Conservation (phyloP, 345 rosid species). For the Camelina laxa region DNA sequence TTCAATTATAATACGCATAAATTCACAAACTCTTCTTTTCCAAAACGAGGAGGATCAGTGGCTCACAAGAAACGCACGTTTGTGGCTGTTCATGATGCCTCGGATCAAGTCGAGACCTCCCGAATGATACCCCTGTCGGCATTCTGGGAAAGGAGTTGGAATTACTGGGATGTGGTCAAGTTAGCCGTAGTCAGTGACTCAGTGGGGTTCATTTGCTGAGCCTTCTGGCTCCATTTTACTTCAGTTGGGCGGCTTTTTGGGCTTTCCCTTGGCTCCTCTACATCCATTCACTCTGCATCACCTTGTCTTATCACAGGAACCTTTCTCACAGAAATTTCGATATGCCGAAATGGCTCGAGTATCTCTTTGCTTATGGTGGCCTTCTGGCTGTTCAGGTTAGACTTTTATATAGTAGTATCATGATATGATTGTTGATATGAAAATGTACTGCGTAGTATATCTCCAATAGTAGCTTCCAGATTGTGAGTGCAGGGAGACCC, state of each 20-base stretch:
- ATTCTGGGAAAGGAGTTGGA: conserved; percentile 61
- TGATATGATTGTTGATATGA: not conserved
- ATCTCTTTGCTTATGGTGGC: conserved; percentile 73
- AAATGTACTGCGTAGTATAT: not conserved
- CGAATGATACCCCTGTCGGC: conserved; percentile 11
- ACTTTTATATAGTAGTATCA: too few relatives aligned
- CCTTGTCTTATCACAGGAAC: conserved; percentile 64
- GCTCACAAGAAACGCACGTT: conserved; percentile 15
- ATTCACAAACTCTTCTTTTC: not conserved
- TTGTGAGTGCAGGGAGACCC: conserved; percentile 48
- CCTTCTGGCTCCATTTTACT: conserved; percentile 65
- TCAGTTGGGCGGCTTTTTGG: conserved; percentile 61
- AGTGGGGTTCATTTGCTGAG: conserved; percentile 60
- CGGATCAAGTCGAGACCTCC: conserved; percentile 13
- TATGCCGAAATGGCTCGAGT: conserved; percentile 81
- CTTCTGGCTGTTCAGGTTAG: conserved; percentile 66
- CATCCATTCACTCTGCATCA: conserved; percentile 60
- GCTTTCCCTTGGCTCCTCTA: conserved; percentile 47
- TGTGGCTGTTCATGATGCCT: not conserved
- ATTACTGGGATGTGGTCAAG: conserved; percentile 47
- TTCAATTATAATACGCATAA: not conserved
- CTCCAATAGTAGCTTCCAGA: not conserved
- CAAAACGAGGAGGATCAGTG: conserved; percentile 11
- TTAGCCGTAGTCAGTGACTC: conserved; percentile 47
- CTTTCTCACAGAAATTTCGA: conserved; percentile 73